Evolutionary conservation across 306 rosid species (phyloP).

Genomic region (Quercus mongolica): DNA sequence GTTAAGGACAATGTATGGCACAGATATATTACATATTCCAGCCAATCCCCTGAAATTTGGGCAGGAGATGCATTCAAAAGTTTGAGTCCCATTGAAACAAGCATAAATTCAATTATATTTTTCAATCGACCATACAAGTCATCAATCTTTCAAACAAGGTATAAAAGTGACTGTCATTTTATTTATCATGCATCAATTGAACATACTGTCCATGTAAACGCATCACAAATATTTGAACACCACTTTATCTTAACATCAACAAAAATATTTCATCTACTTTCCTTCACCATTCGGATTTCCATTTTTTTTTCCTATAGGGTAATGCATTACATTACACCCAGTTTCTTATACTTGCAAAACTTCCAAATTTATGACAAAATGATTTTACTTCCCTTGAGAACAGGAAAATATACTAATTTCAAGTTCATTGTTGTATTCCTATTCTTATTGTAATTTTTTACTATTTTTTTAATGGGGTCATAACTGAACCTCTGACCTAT

Average conservation of each 20-base stretch:
- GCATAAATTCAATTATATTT: too few species aligned
- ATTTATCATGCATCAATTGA: neutral
- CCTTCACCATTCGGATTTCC: too few species aligned
- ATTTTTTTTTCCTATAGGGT: too few species aligned
- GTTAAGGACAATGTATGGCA: neutral
- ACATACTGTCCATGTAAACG: neutral
- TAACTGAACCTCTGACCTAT: neutral
- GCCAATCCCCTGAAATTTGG: neutral
- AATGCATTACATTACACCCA: too few species aligned
- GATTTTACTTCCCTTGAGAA: too few species aligned
- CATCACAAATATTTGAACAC: neutral
- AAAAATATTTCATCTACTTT: too few species aligned
- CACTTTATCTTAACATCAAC: too few species aligned
- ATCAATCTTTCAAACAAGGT: neutral
- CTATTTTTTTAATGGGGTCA: neutral
- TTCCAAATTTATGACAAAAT: too few species aligned
- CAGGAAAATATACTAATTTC: too few species aligned
- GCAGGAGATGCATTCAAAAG: too few species aligned
- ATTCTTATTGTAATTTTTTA: neutral
- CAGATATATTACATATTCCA: neutral
- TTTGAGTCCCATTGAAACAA: too few species aligned
- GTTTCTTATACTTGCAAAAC: too few species aligned
- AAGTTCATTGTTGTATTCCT: neutral
- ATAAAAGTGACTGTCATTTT: neutral
- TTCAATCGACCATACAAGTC: neutral